phyloP scores from a whole-genome alignment of 257 asterid genomes.

The Penstemon barbatus region DNA sequence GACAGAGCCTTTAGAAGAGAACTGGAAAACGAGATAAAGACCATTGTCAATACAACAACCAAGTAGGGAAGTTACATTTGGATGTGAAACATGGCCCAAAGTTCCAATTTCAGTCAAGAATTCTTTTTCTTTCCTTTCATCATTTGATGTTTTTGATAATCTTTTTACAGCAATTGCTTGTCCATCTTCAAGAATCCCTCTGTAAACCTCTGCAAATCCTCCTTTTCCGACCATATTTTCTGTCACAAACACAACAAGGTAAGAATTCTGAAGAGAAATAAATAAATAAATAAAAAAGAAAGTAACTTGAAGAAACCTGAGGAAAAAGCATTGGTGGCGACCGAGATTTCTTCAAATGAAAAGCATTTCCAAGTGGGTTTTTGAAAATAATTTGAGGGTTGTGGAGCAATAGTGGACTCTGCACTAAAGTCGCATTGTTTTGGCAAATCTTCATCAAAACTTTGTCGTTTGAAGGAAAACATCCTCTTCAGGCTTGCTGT shows the following conservation, averaged over 20 bases:
- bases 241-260: conserved; percentile 18
- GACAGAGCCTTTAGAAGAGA: conserved; percentile 87
- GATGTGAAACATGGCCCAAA: conserved; percentile 81
- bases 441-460: conserved; percentile 41
- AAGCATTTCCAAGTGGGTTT: conserved; percentile 93
- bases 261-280: background rate
- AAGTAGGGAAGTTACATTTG: conserved; percentile 68
- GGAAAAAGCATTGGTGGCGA: conserved; percentile 77
- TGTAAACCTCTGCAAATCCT: conserved; percentile 97
- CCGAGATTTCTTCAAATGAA: conserved; percentile 62
- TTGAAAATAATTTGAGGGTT: conserved; percentile 33
- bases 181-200: conserved; percentile 72
- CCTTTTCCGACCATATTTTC: conserved; percentile 91
- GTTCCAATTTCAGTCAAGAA: conserved; percentile 89
- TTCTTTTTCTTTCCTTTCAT: conserved; percentile 89
- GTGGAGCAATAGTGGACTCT: conserved; percentile 23
- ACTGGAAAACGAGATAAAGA: conserved; percentile 84
- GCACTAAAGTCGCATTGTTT: conserved; percentile 33
- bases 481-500: conserved; percentile 71
- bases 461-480: conserved; percentile 62
- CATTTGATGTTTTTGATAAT: conserved; percentile 59
- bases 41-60: conserved; percentile 94
- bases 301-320: conserved; percentile 44
- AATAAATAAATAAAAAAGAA: background rate
- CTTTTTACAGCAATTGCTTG: conserved; percentile 82